Conservation (phyloP, 1,284 basidiomycete species). For the Gomphus bonarii region DNA sequence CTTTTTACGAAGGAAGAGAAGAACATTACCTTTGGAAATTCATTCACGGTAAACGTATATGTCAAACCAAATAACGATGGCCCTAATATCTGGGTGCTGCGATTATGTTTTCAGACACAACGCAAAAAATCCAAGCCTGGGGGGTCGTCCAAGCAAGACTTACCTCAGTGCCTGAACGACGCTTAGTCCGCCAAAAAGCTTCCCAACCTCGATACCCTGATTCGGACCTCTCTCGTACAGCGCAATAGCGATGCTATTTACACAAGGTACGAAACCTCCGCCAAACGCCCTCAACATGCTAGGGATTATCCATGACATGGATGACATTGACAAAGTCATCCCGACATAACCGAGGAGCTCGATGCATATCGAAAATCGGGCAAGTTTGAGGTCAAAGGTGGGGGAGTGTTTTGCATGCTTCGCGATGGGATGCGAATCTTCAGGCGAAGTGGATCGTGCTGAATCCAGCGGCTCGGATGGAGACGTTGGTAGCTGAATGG, state of each 20-base stretch:
- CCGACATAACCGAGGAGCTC: constrained; percentile 45
- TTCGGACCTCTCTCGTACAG: constrained; percentile 33
- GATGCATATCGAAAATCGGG: constrained; percentile 44
- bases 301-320: constrained; percentile 35
- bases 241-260: constrained; percentile 57
- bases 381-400: constrained; percentile 52
- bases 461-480: constrained; percentile 24
- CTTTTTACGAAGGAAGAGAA: not conserved
- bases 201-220: constrained; percentile 36
- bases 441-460: constrained; percentile 11
- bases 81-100: constrained; percentile 1
- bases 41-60: not conserved
- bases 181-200: constrained; percentile 62
- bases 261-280: constrained; percentile 50
- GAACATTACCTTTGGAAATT: not conserved
- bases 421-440: constrained; percentile 11
- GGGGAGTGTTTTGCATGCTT: constrained; percentile 28
- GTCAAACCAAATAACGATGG: not conserved
- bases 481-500: constrained; percentile 25
- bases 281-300: constrained; percentile 42
- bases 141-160: too few species aligned
- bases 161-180: constrained; percentile 59
- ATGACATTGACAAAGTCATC: constrained; percentile 35
- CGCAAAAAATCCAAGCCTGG: not conserved
- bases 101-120: too few species aligned